Evolutionary conservation across 257 asterid genomes (phyloP).

Genomic region (Solanum boliviense): DNA sequence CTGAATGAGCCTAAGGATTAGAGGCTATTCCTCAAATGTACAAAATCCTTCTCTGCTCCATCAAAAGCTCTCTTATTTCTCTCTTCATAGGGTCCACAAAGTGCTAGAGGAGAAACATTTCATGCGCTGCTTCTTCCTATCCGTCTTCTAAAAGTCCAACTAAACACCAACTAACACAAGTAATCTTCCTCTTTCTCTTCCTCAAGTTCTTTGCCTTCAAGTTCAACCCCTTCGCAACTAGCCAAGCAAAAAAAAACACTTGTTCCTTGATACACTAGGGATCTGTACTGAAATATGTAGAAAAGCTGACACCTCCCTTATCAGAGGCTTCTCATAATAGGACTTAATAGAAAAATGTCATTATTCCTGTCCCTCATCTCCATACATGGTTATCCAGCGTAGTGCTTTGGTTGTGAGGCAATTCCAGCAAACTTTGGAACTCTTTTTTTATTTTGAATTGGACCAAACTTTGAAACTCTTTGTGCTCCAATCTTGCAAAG

Average conservation of each 20-base stretch:
- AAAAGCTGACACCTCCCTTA: neutral
- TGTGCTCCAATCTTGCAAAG: neutral
- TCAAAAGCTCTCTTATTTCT: neutral
- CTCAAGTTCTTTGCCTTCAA: neutral
- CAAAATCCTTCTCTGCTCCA: neutral
- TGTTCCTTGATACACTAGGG: neutral
- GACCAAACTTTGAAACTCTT: neutral
- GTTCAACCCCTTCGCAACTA: neutral
- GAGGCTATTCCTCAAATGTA: neutral
- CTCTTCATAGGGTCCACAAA: neutral
- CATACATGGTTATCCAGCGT: neutral
- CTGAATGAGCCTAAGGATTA: neutral
- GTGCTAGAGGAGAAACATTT: neutral
- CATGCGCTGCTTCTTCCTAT: neutral
- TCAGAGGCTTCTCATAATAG: neutral
- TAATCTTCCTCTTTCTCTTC: neutral
- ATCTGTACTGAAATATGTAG: neutral
- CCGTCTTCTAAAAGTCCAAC: neutral
- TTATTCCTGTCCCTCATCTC: neutral
- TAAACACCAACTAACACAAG: neutral
- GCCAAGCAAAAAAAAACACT: neutral
- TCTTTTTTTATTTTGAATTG: neutral
- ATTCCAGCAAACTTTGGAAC: neutral
- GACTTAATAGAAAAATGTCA: neutral
- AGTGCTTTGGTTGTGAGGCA: neutral